Conservation (phyloP, 164 flowering plant genomes). For the Umbellularia californica region DNA sequence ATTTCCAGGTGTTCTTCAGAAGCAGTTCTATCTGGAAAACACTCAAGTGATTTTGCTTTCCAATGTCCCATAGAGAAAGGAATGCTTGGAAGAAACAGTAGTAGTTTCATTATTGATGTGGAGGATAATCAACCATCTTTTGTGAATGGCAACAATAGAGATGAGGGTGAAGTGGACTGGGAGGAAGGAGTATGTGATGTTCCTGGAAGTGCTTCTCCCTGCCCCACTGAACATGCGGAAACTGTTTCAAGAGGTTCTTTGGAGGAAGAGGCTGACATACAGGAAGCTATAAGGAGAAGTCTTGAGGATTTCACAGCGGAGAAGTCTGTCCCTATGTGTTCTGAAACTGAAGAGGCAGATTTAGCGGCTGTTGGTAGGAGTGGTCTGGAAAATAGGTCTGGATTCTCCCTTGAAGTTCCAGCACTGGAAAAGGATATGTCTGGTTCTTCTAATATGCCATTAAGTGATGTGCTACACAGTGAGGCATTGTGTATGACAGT, state of each 20-base stretch:
- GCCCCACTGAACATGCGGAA: slow-evolving; percentile 17
- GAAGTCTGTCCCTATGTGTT: slow-evolving; percentile 10
- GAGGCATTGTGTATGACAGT: slow-evolving; percentile 9
- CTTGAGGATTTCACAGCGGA: slow-evolving; percentile 38
- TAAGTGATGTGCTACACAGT: slow-evolving; percentile 12
- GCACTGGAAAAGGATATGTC: slow-evolving; percentile 11
- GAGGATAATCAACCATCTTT: slow-evolving; percentile 18
- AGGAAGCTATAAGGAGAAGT: slow-evolving; percentile 90
- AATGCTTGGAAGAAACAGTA: slow-evolving; percentile 20
- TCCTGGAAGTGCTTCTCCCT: slow-evolving; percentile 16
- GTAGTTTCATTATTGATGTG: slow-evolving; percentile 11
- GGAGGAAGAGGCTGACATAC: slow-evolving; percentile 77
- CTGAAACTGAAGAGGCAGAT: slow-evolving; percentile 12
- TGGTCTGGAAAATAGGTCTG: background rate
- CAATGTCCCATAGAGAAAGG: slow-evolving; percentile 62
- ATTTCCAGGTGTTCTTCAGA: slow-evolving; percentile 26
- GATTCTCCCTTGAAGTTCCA: background rate
- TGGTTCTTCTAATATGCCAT: slow-evolving; percentile 10
- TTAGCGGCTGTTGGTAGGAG: background rate
- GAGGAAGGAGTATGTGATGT: slow-evolving; percentile 54
- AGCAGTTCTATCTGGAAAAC: slow-evolving; percentile 11
- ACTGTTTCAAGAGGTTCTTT: slow-evolving; percentile 42
- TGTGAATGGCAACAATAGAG: slow-evolving; percentile 20
- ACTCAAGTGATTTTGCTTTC: slow-evolving; percentile 31
- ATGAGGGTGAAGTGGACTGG: slow-evolving; percentile 74